Percentiles rank a stretch among this genome's conserved stretches.
These are phyloP conservation scores for Cladophialophora exuberans DNA, from an alignment of 2,329 filamentous ascomycete genomes.

Conservation along the genomic window DNA sequence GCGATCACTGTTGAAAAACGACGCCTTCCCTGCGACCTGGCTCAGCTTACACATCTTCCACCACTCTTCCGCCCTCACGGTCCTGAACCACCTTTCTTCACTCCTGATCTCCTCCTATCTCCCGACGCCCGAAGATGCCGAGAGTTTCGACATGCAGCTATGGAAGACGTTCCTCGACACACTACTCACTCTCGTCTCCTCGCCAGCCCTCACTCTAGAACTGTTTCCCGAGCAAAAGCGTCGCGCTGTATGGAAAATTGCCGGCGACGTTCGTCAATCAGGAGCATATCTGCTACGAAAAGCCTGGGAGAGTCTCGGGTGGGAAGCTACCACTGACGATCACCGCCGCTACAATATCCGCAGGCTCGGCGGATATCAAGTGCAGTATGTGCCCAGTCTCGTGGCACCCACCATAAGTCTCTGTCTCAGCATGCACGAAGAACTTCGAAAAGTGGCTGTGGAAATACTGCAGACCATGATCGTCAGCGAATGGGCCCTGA, in stretches of 20 bases:
- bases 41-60: conserved; percentile 91
- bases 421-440: conserved; percentile 93
- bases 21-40: conserved; percentile 88
- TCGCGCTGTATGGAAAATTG: conserved; percentile 97
- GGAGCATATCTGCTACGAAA: conserved; percentile 82
- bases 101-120: conserved; percentile 83
- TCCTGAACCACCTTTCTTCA: conserved; percentile 77
- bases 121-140: conserved; percentile 86
- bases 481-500: conserved; percentile 95
- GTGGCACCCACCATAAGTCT: conserved; percentile 91
- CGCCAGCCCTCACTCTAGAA: conserved; percentile 84
- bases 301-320: conserved; percentile 95
- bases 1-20: conserved; percentile 84
- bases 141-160: conserved; percentile 86
- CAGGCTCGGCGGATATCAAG: conserved; percentile 94
- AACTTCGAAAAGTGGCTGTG: conserved; percentile 83
- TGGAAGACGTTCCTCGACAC: conserved; percentile 95
- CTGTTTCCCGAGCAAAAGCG: conserved; percentile 97
- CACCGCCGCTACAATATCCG: conserved; percentile 73
- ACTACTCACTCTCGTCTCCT: conserved; percentile 84
- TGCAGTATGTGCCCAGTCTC: conserved; percentile 92
- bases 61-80: conserved; percentile 85
- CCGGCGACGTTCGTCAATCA: conserved; percentile 89
- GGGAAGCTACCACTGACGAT: conserved; percentile 86
- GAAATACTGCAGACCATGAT: conserved; percentile 98